These are phyloP conservation scores for Thamnidium elegans DNA, from an alignment of 192 early-diverging fungal species.

Conservation along the genomic window DNA sequence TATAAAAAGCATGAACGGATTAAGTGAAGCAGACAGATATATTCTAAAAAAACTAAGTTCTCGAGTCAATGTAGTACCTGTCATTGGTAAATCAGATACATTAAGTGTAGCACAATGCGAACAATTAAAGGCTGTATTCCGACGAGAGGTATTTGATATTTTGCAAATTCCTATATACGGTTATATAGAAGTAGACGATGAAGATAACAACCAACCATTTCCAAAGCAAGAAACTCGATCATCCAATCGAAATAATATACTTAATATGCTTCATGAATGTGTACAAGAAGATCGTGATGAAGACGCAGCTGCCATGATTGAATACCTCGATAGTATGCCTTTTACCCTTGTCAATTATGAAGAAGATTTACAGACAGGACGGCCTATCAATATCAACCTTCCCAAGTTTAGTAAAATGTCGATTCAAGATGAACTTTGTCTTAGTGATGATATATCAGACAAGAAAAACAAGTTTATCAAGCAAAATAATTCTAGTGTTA, in stretches of 20 bases:
- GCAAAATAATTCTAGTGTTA: conserved; percentile 19
- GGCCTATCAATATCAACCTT: conserved; percentile 8
- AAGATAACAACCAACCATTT: conserved; percentile 18
- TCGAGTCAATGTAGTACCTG: conserved; percentile 81
- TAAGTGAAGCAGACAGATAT: conserved; percentile 40
- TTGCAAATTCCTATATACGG: conserved; percentile 78
- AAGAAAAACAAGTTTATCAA: too few species aligned
- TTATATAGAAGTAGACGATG: conserved; percentile 34
- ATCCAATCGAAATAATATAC: not conserved
- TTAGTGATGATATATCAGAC: too few species aligned
- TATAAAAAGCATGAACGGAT: conserved; percentile 56
- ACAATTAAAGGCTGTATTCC: conserved; percentile 67
- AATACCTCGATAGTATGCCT: conserved; percentile 54
- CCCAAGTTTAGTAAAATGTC: too few species aligned
- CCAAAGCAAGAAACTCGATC: not conserved
- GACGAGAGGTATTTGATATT: conserved; percentile 65
- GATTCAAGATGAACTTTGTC: too few species aligned
- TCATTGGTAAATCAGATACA: conserved; percentile 81
- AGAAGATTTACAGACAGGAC: conserved; percentile 55
- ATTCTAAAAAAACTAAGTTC: conserved; percentile 72
- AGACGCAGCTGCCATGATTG: conserved; percentile 24
- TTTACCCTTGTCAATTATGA: conserved; percentile 93
- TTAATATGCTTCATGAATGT: conserved; percentile 18
- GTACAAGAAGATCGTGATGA: conserved; percentile 20
- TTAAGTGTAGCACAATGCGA: conserved; percentile 68